A percentile compares a stretch with the other conserved stretches of the same genome.
Conservation (phyloP, 257 asterid species). For the Forsythia suspensa region DNA sequence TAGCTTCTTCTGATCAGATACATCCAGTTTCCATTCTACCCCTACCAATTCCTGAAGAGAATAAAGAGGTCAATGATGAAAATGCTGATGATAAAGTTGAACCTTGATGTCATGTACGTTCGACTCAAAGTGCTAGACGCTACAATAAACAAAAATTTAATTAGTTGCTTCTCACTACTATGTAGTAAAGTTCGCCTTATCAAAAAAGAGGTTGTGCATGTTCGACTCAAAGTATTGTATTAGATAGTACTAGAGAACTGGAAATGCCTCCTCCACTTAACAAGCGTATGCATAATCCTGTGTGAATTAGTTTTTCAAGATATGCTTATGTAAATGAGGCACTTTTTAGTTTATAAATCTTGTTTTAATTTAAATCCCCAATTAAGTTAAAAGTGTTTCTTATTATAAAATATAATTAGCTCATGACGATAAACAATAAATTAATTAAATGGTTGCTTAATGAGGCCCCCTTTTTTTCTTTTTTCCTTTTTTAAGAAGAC, state of each 20-base stretch:
- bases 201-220: no score
- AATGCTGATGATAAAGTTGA: neutral
- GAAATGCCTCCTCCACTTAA: neutral
- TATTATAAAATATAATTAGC: no score
- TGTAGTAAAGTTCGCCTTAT: no score
- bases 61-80: neutral
- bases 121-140: neutral
- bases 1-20: conserved; percentile 17
- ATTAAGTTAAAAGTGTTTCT: neutral
- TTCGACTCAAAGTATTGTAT: no score
- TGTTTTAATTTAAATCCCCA: neutral
- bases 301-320: neutral
- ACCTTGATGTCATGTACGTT: neutral
- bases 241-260: neutral
- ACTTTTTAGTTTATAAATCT: neutral
- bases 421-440: no score
- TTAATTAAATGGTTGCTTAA: no score
- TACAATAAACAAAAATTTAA: neutral
- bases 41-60: conserved; percentile 16
- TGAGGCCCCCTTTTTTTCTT: no score
- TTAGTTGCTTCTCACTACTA: neutral
- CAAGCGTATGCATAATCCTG: neutral
- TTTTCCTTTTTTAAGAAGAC: no score
- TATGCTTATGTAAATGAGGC: neutral
- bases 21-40: conserved; percentile 31